A percentile compares a stretch with the other conserved stretches of the same genome.
These are phyloP conservation scores for Fusarium sublunatum DNA, from an alignment of 2,329 filamentous ascomycete genomes.

Conservation along the genomic window DNA sequence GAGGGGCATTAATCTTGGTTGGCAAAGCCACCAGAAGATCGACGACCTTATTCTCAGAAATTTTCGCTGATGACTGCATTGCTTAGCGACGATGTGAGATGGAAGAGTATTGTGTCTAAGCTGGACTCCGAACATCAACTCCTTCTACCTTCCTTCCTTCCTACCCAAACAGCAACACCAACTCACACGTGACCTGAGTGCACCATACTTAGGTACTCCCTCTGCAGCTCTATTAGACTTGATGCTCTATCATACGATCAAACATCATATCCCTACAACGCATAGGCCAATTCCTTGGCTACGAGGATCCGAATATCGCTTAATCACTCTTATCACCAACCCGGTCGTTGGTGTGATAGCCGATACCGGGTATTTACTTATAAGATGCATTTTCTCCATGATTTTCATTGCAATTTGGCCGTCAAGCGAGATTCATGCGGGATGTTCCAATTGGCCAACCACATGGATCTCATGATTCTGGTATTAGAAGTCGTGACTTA, in stretches of 20 bases:
- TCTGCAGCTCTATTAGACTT: not conserved
- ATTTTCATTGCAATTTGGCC: not conserved
- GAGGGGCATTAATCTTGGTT: constrained; percentile 26
- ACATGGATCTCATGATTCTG: not conserved
- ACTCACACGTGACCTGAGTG: not conserved
- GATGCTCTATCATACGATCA: not conserved
- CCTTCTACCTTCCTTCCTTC: no score
- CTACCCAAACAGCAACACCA: not conserved
- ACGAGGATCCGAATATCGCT: constrained; percentile 31
- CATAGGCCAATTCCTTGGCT: not conserved
- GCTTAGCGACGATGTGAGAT: not conserved
- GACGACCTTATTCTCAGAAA: constrained; percentile 27
- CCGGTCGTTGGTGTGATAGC: not conserved
- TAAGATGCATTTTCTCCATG: not conserved
- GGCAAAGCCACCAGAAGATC: constrained; percentile 13
- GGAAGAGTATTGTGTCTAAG: no score
- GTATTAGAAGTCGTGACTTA: not conserved
- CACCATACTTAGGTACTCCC: not conserved
- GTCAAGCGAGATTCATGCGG: constrained; percentile 1
- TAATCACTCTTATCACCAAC: not conserved
- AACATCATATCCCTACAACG: not conserved
- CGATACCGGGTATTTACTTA: constrained; percentile 6
- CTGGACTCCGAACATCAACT: no score
- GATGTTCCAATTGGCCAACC: not conserved
- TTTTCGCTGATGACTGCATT: constrained; percentile 6